Percentiles rank a stretch among this genome's conserved stretches.
These are phyloP conservation scores for Asterionellopsis glacialis DNA, from an alignment of 108 stramenopile genomes.

Conservation along the genomic window DNA sequence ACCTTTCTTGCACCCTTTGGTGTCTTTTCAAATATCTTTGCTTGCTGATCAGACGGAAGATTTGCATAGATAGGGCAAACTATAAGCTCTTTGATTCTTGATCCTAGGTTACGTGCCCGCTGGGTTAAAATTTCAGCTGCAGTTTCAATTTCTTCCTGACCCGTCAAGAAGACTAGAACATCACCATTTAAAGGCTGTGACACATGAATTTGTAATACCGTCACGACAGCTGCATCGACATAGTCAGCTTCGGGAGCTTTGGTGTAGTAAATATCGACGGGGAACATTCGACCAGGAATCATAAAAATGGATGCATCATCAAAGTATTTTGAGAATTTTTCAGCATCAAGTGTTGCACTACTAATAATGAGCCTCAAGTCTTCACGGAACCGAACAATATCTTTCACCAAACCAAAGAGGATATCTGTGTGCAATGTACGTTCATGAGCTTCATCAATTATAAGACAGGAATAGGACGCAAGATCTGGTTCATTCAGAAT, in stretches of 20 bases:
- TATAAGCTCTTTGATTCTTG: conserved; percentile 93
- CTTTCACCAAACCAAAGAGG: conserved; percentile 95
- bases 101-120: conserved; percentile 80
- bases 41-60: conserved; percentile 97
- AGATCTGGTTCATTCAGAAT: conserved; percentile 96
- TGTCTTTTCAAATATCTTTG: conserved; percentile 98
- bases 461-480: conserved; percentile 91
- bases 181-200: conserved; percentile 96
- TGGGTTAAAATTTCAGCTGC: conserved; percentile 89
- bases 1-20: conserved; percentile 95
- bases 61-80: conserved; percentile 98
- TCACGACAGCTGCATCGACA: conserved; percentile 98
- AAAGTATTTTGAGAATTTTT: conserved; percentile 97
- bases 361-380: conserved; percentile 95
- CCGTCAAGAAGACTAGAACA: conserved; percentile 96
- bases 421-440: conserved; percentile 97
- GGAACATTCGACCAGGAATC: conserved; percentile 89
- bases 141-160: conserved; percentile 99
- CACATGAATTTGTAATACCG: conserved; percentile 96
- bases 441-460: conserved; percentile 99
- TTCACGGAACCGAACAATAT: conserved; percentile 90
- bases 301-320: conserved; percentile 98
- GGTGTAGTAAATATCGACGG: conserved; percentile 94
- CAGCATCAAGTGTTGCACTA: conserved; percentile 96
- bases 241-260: conserved; percentile 99